Evolutionary conservation across 306 rosid species (phyloP).

Genomic region (Castanea sativa): DNA sequence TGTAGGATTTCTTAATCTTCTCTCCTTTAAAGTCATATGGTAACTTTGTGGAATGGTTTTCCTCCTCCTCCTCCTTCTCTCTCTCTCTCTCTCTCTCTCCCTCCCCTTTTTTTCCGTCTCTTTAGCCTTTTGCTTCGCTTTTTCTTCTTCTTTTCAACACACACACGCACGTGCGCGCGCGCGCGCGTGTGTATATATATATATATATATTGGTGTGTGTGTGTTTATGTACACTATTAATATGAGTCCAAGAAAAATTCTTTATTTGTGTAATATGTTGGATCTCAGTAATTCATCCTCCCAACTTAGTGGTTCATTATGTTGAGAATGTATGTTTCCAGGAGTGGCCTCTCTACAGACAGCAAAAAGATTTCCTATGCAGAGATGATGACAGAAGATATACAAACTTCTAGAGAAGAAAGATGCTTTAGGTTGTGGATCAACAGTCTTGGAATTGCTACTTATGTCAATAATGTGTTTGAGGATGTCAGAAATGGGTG

Average conservation of each 20-base stretch:
- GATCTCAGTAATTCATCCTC: neutral
- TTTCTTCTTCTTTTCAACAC: neutral
- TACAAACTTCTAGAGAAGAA: conserved; percentile 91
- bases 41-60: neutral
- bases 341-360: conserved; percentile 90
- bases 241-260: neutral
- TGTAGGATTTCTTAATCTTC: neutral
- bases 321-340: conserved; percentile 35
- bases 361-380: conserved; percentile 77
- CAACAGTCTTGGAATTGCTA: conserved; percentile 84
- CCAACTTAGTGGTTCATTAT: neutral
- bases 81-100: too few species aligned
- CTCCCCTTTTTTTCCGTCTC: neutral
- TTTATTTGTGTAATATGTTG: neutral
- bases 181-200: too few species aligned
- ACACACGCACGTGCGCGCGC: too few species aligned
- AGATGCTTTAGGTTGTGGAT: conserved; percentile 95
- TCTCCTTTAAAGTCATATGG: neutral
- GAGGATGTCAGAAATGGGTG: conserved; percentile 98
- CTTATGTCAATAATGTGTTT: conserved; percentile 69
- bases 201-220: too few species aligned
- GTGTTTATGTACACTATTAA: too few species aligned
- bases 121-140: neutral
- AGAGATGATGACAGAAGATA: conserved; percentile 92
- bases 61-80: neutral